Percentiles rank a stretch among this genome's conserved stretches.
These are phyloP conservation scores for Trichophyton equinum DNA, from an alignment of 2,329 filamentous ascomycete genomes.

Conservation along the genomic window DNA sequence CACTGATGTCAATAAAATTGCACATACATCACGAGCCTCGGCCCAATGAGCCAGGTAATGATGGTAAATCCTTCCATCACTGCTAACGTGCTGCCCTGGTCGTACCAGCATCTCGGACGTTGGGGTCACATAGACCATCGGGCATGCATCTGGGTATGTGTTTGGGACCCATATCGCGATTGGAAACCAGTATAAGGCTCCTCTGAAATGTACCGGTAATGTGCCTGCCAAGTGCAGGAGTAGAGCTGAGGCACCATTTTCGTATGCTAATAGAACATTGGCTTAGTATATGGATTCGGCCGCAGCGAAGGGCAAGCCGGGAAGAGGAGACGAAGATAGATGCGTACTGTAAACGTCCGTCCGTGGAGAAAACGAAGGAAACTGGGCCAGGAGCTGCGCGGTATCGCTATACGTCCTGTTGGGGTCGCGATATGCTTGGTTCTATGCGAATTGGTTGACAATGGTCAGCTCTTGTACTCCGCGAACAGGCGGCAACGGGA, in stretches of 20 bases:
- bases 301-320: neutral
- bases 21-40: slow-evolving; percentile 76
- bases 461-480: slow-evolving; percentile 6
- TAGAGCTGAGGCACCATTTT: slow-evolving; percentile 74
- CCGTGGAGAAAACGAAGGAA: slow-evolving; percentile 66
- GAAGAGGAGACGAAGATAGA: neutral
- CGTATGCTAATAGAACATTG: slow-evolving; percentile 51
- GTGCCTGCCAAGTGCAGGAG: slow-evolving; percentile 79
- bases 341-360: slow-evolving; percentile 92
- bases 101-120: slow-evolving; percentile 79
- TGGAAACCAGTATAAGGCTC: slow-evolving; percentile 79
- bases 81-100: slow-evolving; percentile 87
- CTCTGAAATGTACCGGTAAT: slow-evolving; percentile 80
- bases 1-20: neutral
- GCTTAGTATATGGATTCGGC: neutral
- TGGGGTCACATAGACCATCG: slow-evolving; percentile 78
- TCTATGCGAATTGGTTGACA: slow-evolving; percentile 21
- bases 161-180: slow-evolving; percentile 89
- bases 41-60: slow-evolving; percentile 87
- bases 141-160: slow-evolving; percentile 72
- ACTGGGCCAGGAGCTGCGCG: slow-evolving; percentile 65
- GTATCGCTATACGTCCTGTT: slow-evolving; percentile 89
- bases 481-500: slow-evolving; percentile 1
- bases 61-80: slow-evolving; percentile 87
- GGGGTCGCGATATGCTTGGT: slow-evolving; percentile 82